These are phyloP conservation scores for Choiromyces venosus DNA, from an alignment of 495 filamentous ascomycete species.

Conservation along the genomic window DNA sequence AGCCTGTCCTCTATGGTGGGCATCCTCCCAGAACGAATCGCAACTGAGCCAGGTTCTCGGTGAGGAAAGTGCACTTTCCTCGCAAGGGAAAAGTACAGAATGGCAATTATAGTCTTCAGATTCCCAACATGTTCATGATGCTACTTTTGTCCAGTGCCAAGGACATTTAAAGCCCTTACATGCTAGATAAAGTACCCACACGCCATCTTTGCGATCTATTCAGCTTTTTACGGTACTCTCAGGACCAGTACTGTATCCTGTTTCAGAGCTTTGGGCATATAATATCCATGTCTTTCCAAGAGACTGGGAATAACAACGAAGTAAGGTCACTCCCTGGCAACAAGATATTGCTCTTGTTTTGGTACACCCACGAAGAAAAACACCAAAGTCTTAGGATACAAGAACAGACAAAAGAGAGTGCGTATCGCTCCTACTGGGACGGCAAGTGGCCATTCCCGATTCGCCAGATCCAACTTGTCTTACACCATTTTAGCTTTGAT, in stretches of 20 bases:
- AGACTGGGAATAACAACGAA: not conserved
- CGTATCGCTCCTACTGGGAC: not conserved
- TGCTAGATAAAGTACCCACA: not conserved
- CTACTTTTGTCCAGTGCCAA: not conserved
- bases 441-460: not conserved
- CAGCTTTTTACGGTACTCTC: not conserved
- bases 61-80: not conserved
- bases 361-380: not conserved
- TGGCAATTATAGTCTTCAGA: not conserved
- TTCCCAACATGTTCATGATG: not conserved
- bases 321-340: not conserved
- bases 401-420: not conserved
- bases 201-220: not conserved
- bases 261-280: not conserved
- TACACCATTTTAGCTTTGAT: not conserved
- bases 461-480: not conserved
- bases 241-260: not conserved
- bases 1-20: not conserved
- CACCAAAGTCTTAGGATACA: not conserved
- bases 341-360: not conserved
- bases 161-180: not conserved
- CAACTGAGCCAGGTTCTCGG: not conserved
- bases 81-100: not conserved
- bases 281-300: not conserved
- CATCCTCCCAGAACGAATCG: not conserved